Evolutionary conservation across 371 early-diverging fungal genomes (phyloP), one percentile per base, ranked within the genome.

Genomic region (Mortierella sp.): DNA sequence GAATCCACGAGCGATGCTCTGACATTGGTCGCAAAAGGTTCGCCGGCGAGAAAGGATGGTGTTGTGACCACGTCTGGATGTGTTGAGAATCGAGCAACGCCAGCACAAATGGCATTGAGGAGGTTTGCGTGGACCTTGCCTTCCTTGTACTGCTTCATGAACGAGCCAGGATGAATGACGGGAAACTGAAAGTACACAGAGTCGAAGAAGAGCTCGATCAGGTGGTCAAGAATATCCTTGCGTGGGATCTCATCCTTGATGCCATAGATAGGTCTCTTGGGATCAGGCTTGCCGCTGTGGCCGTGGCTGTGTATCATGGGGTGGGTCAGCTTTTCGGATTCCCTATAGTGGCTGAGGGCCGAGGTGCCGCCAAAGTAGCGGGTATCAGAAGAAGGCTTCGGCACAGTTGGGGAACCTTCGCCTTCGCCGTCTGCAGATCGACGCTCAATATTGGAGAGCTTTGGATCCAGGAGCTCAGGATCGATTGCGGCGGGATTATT

Each of bases 181-280:
- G 88, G 88, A 39, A 87, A 66, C 25, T 82, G 68, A 13, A 79
- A 83, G 49, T 89, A 86, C 52, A 82, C 81, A 8, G 84, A 79
- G 41, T 80, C 73, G 46, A 89, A 88, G 50, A 86, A 89, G n/a
- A 84, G 68, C 12, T 65, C 47, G 48, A 88, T 67, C 16, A 88
- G 73, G 60, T 86, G 87, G 28, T 80, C 71, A 5, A 85, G 84
- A 48, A 88, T 65, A 25, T 88, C 88, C 40, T 79, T 81, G 17
- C 87, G 86, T 16, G 69, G 69, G 28, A 76, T 54, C 22, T 60
- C 70, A 24, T 65, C 70, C 45, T 37, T 63, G 57, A 74, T 64
- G 31, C 73, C 73, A 43, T 67, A 73, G 56, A 73, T 53, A 2
- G 67, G 68, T 27, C 55, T 53, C 40, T 67, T 73, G 25, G 43